Conservation (phyloP, 2,329 filamentous ascomycete genomes). For the Xylaria sp. region DNA sequence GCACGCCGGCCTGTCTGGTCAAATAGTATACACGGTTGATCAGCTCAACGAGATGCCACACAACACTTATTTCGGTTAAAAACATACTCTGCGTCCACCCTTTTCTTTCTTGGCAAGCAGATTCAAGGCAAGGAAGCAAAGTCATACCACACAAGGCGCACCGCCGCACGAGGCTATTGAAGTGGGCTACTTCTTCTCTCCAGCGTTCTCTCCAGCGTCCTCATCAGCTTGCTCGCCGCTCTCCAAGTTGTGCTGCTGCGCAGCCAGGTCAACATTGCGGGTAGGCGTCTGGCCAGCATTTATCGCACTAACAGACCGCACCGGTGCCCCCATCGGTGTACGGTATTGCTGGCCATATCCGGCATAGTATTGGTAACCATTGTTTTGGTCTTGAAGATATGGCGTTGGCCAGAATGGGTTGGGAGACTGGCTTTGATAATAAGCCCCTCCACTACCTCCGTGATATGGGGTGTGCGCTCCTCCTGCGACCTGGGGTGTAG, state of each 20-base stretch:
- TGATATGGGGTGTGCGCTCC: slow-evolving; percentile 37
- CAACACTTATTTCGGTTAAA: slow-evolving; percentile 24
- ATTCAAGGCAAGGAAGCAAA: slow-evolving; percentile 23
- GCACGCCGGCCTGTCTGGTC: slow-evolving; percentile 25
- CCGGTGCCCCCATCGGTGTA: slow-evolving; percentile 22
- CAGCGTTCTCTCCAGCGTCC: slow-evolving; percentile 15
- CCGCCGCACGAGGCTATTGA: not conserved
- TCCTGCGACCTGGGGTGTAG: slow-evolving; percentile 35
- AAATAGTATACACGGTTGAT: slow-evolving; percentile 27
- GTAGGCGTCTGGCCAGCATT: slow-evolving; percentile 28
- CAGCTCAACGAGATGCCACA: slow-evolving; percentile 22
- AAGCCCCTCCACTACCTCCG: slow-evolving; percentile 25
- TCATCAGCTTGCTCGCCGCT: slow-evolving; percentile 21
- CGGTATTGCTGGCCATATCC: slow-evolving; percentile 28
- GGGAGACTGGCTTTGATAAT: slow-evolving; percentile 32
- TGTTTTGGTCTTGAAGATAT: slow-evolving; percentile 44
- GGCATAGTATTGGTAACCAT: slow-evolving; percentile 33
- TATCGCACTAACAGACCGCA: slow-evolving; percentile 13
- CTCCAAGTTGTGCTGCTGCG: slow-evolving; percentile 25
- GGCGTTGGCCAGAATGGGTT: slow-evolving; percentile 42
- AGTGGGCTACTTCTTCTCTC: slow-evolving; percentile 25
- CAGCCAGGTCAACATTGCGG: slow-evolving; percentile 23
- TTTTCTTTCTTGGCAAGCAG: slow-evolving; percentile 23
- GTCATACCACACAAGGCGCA: not conserved
- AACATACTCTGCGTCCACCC: slow-evolving; percentile 21